Conservation (phyloP, 2,329 filamentous ascomycete species). For the Aureobasidium subglaciale region DNA sequence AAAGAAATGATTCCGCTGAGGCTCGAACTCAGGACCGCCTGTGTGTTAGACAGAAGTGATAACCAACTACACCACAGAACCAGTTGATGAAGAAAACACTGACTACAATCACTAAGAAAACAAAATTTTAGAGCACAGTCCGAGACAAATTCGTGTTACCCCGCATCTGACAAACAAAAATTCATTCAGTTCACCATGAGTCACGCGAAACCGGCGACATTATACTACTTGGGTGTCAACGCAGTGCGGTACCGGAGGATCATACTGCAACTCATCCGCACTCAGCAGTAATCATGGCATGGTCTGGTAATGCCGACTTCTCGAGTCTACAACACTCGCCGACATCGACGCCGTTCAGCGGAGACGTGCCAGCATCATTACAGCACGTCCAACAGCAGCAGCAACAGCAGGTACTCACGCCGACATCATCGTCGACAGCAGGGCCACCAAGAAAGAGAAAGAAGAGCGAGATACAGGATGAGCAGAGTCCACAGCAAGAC, state of each 20-base stretch:
- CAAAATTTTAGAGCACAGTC: too few relatives aligned
- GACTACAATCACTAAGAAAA: background rate
- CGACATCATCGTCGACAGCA: constrained; percentile 9
- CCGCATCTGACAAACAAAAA: constrained; percentile 2
- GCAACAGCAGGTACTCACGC: constrained; percentile 6
- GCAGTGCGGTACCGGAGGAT: constrained; percentile 9
- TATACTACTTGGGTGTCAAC: constrained; percentile 3
- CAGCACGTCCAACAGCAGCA: constrained; percentile 8
- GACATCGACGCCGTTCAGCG: background rate
- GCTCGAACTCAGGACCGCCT: constrained; percentile 14
- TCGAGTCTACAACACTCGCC: constrained; percentile 13
- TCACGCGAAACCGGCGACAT: constrained; percentile 12
- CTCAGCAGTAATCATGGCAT: constrained; percentile 10
- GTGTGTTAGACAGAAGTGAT: constrained; percentile 16
- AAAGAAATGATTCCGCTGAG: constrained; percentile 12
- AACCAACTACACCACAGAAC: constrained; percentile 16
- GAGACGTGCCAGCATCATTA: background rate
- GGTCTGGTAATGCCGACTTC: constrained; percentile 11
- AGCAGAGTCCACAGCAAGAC: constrained; percentile 8
- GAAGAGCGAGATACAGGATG: constrained; percentile 17
- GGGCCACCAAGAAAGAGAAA: constrained; percentile 17
- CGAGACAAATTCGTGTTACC: background rate
- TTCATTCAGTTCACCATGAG: background rate
- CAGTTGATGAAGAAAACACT: background rate
- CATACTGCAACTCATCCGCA: constrained; percentile 1